Evolutionary conservation across 352 stramenopile species (phyloP), one percentile per base, ranked within the genome.

Genomic region (Phytopythium kandeliae): DNA sequence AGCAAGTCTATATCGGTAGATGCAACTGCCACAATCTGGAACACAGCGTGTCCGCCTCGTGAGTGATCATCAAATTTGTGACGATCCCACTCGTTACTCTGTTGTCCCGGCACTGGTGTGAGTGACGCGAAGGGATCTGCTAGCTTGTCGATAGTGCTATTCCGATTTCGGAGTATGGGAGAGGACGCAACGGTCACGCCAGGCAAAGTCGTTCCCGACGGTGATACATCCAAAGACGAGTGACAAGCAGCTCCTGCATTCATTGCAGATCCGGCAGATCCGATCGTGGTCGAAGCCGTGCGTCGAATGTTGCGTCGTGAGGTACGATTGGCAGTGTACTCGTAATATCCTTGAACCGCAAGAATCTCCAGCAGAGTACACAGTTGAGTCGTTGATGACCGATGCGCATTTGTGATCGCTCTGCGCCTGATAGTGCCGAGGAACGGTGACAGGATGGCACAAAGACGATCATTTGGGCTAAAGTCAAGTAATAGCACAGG

Each of bases 11-110:
- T 53, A 5, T 51, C 15, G 15, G 37, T 58, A 1, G 63, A 19
- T 6, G 71, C 61, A 4, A 85, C 60, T 0, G 62, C 73, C 30
- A 78, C 82, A 2, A 87, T 34, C 45, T 81, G 76, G 42, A 87
- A 87, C 0, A 58, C 65, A 0, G 48, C 31, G 9, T 38, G 46
- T 36, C 26, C 40, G 9, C 37, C 33, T 15, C 44, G n/a, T 0
- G 44, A 25, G 35, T 11, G 15, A 26, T 1, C 13, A 30, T 10
- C 11, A n/a, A 17, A 16, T 8, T 36, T 13, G 3, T 21, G 28
- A 17, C 8, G 3, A 12, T 19, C 16, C 15, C n/a, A 8, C n/a
- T 41, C 28, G 4, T 8, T 3, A 12, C 4, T 19, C 24, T 33
- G 22, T 15, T 33, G 40, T 1, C 40, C 25, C 13, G 21, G 22